Evolutionary conservation across 1,139 yeast species (phyloP).

Genomic region (Geotrichum europaeum): DNA sequence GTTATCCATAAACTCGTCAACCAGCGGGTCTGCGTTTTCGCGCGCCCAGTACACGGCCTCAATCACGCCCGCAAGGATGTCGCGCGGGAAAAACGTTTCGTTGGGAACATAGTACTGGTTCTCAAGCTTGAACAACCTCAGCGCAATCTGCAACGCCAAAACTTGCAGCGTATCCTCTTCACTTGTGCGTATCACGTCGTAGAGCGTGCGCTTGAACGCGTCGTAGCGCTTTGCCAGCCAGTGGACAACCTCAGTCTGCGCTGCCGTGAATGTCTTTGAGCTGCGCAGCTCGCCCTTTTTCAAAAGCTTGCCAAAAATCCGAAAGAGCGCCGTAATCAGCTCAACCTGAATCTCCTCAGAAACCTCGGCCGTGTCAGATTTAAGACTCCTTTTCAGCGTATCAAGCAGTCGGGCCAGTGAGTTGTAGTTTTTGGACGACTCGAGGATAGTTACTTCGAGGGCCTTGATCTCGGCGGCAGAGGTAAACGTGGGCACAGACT

Average conservation of each 20-base stretch:
- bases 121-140: slow-evolving; percentile 61
- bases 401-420: slow-evolving; percentile 44
- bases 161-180: slow-evolving; percentile 46
- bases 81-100: slow-evolving; percentile 59
- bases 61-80: slow-evolving; percentile 47
- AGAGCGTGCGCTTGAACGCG: slow-evolving; percentile 45
- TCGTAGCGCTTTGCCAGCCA: slow-evolving; percentile 64
- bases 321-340: slow-evolving; percentile 47
- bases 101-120: slow-evolving; percentile 46
- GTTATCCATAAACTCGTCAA: slow-evolving; percentile 54
- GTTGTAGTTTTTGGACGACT: slow-evolving; percentile 47
- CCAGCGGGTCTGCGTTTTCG: slow-evolving; percentile 38
- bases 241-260: slow-evolving; percentile 35
- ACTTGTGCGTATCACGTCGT: slow-evolving; percentile 33
- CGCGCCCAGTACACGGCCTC: slow-evolving; percentile 47
- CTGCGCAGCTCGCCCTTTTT: slow-evolving; percentile 43
- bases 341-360: slow-evolving; percentile 18
- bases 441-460: slow-evolving; percentile 27
- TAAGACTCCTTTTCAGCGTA: slow-evolving; percentile 31
- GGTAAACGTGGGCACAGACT: not conserved
- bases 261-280: slow-evolving; percentile 32
- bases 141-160: slow-evolving; percentile 56
- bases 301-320: slow-evolving; percentile 53
- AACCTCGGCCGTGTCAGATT: slow-evolving; percentile 28
- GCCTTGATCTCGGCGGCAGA: slow-evolving; percentile 6